Conservation (phyloP, 768 basidiomycete genomes). For the Trametes villosa region DNA sequence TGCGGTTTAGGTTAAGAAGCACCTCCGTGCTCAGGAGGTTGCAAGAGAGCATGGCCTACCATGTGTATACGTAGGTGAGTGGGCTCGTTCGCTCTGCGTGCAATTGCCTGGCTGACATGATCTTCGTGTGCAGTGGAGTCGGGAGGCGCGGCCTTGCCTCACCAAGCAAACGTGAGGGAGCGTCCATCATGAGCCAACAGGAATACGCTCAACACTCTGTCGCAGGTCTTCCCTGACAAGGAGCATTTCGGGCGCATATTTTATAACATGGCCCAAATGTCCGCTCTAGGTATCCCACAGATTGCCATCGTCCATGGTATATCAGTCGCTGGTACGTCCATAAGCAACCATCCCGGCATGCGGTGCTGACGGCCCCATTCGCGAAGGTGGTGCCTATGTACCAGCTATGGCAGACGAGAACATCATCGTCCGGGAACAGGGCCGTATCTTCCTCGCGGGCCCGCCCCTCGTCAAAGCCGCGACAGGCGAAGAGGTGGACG, state of each 20-base stretch:
- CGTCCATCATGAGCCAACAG: background rate
- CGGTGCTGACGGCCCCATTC: conserved; percentile 5
- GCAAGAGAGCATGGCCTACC: conserved; percentile 90
- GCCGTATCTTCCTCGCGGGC: conserved; percentile 91
- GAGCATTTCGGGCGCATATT: conserved; percentile 97
- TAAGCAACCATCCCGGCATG: conserved; percentile 1
- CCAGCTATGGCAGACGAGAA: conserved; percentile 98
- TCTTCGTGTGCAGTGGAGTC: conserved; percentile 79
- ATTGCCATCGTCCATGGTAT: conserved; percentile 94
- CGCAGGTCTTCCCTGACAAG: conserved; percentile 86
- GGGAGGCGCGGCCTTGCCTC: conserved; percentile 89
- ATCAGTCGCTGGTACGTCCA: conserved; percentile 73
- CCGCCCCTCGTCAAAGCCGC: conserved; percentile 95
- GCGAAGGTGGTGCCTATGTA: conserved; percentile 84
- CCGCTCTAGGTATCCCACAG: conserved; percentile 88
- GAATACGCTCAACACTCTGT: background rate
- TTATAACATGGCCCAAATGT: conserved; percentile 98
- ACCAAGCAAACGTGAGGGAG: conserved; percentile 75
- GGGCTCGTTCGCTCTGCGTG: background rate
- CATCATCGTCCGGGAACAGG: conserved; percentile 88
- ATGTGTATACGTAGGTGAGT: conserved; percentile 88
- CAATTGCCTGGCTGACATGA: background rate
- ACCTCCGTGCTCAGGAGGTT: conserved; percentile 91
- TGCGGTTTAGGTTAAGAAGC: conserved; percentile 80
- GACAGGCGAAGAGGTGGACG: conserved; percentile 90